Base-by-base conservation (phyloP, 805 yeast genomes). In the Wickerhamomyces strasburgensis region DNA sequence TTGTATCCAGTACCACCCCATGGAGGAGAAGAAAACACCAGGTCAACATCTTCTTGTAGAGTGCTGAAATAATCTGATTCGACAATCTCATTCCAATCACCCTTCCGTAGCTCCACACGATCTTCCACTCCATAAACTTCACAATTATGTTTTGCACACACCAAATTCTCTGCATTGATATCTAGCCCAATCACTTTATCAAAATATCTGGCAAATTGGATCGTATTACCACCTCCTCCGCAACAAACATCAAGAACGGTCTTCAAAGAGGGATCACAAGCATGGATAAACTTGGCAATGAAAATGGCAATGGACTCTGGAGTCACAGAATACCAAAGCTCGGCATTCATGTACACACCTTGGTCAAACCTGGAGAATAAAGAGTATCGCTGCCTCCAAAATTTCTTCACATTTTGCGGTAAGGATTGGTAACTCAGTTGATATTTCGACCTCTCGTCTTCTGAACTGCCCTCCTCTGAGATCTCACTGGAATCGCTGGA, bases 191-290 rank as follows among this genome's bases (percentile, higher is more conserved):
- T 72, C 1, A 78, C 81, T 18, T 52, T 48, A 1, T 71, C 69
- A 57, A 84, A 83, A 24, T 54, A 44, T 37, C 65, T 51, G 33
- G 89, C 84, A 56, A 88, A 74, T 48, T 85, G 95, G 16, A 85
- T 81, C 1, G 84, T 64, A 52, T 86, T 86, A 0, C 95, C 95
- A 1, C 95, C 96, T 1, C 88, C 95, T 0, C 96, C 96, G 46
- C 90, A 79, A 49, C 85, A 84, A 2, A 84, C 69, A 51, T 87
- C 96, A 11, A 82, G 55, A 0, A 79, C 60, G 3, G 61, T 65
- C 5, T 44, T 46, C 2, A 75, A 69, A 0, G 68, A 52, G 0
- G 80, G 85, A 16, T 75, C 54, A 39, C 80, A 68, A 13, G 71
- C 67, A 34, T 63, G 57, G 14, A 80, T 58, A 39, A 75, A 69